phyloP scores from a whole-genome alignment of 768 basidiomycete species.

The Amanita jacksonii region DNA sequence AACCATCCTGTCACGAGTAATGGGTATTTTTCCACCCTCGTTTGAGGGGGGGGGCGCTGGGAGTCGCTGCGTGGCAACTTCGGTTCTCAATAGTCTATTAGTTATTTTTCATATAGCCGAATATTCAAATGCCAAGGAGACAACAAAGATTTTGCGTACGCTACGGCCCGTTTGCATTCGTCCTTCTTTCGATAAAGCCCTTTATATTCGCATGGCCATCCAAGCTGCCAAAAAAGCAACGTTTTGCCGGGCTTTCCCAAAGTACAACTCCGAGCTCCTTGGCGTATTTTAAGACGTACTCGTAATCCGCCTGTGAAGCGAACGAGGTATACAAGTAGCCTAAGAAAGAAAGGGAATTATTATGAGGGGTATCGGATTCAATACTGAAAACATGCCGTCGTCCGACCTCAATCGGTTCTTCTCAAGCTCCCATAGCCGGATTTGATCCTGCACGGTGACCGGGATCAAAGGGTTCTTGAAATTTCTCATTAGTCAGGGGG shows the following conservation, averaged over 20 bases:
- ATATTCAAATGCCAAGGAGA: background rate
- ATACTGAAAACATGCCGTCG: conserved; percentile 51
- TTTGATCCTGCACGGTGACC: conserved; percentile 96
- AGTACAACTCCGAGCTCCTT: conserved; percentile 71
- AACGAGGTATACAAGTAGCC: conserved; percentile 88
- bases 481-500: conserved; percentile 13
- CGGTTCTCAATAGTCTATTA: conserved; percentile 4
- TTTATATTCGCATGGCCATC: conserved; percentile 75
- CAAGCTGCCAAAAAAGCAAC: conserved; percentile 75
- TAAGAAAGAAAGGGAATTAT: conserved; percentile 21
- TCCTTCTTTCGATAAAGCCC: conserved; percentile 70
- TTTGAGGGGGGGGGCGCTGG: background rate
- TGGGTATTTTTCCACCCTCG: background rate
- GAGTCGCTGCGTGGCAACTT: background rate
- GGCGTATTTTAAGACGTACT: conserved; percentile 80
- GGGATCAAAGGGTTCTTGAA: conserved; percentile 91
- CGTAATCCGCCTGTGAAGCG: conserved; percentile 79
- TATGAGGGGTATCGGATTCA: conserved; percentile 17
- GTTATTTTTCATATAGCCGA: background rate
- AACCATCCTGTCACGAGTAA: conserved; percentile 7
- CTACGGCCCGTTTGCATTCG: conserved; percentile 13
- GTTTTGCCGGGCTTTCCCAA: conserved; percentile 67
- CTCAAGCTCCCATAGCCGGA: conserved; percentile 95
- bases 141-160: background rate
- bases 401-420: conserved; percentile 81